Base-by-base conservation (phyloP, 2,329 filamentous ascomycete genomes). In the Monilinia vaccinii-corymbosi region DNA sequence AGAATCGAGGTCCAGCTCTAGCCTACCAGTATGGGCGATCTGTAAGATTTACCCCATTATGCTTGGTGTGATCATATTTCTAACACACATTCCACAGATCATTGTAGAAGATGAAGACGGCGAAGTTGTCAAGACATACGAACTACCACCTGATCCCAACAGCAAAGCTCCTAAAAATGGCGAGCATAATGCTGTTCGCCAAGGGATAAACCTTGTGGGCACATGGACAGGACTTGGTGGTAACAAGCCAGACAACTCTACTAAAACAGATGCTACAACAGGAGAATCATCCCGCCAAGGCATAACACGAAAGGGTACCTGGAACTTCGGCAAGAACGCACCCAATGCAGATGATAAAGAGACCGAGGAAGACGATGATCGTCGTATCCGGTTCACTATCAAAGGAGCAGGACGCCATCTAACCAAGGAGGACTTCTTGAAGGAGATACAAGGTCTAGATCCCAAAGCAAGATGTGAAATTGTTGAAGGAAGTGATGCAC, bases 51-150 rank as follows among this genome's bases (percentile, higher is more conserved):
- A 23, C 8, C 16, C 23, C 55, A 13, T 56, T 31, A 3, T 0
- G 8, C n/a, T 23, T 21, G 44, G 8, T 45, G 4, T 23, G 16
- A 14, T 23, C 25, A 16, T 10, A 16, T 44, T 45, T 45, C 66
- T 69, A 64, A 68, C 56, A 59, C 21, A 0, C n/a, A 32, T 18
- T 34, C 3, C 42, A 10, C 48, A 89, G 76, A 90, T 95, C 65
- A 93, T 95, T 70, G 88, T 95, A 18, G 89, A 95, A 74, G 89
- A 95, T 63, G 87, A 89, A 72, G 86, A 92, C 67, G 89, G 89
- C 47, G 90, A 95, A 71, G 90, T 95, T 36, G 82, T 95, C 71
- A 92, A 92, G 76, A 85, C 89, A 60, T 92, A 91, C 70, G 86
- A 92, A 64, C 80, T 93, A 32, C 86, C 87, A 1, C 73, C 81